phyloP scores from a whole-genome alignment of 2,329 filamentous ascomycete genomes.

The Fusarium sacchari region DNA sequence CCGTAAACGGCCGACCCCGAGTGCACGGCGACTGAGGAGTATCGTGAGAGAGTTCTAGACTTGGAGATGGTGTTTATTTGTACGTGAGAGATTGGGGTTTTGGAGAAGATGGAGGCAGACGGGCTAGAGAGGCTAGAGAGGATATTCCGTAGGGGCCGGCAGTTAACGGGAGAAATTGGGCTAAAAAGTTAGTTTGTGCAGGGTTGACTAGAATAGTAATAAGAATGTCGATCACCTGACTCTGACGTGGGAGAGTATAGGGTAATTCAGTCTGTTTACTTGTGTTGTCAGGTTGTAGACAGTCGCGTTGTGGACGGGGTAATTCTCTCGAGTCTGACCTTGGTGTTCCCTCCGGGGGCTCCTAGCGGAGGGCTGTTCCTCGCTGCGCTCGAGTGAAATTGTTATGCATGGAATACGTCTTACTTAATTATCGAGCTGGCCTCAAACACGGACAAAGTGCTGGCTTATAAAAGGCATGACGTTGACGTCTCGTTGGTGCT shows the following conservation, averaged over 20 bases:
- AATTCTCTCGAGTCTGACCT: background rate
- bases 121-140: background rate
- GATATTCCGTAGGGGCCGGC: background rate
- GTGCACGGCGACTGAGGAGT: background rate
- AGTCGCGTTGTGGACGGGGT: too few relatives aligned
- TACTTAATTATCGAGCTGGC: background rate
- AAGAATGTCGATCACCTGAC: background rate
- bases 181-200: background rate
- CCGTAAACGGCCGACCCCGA: constrained; percentile 24
- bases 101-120: background rate
- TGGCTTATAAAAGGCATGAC: too few relatives aligned
- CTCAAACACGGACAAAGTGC: background rate
- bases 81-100: background rate
- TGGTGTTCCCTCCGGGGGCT: background rate
- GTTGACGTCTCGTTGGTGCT: too few relatives aligned
- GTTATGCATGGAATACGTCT: too few relatives aligned
- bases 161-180: constrained; percentile 1
- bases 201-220: background rate
- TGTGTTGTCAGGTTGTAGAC: background rate
- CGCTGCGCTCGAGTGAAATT: background rate
- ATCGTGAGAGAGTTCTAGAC: background rate
- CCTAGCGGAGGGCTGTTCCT: background rate
- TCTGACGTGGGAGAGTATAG: background rate
- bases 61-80: background rate
- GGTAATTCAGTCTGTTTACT: background rate